Evolutionary conservation across 2,329 filamentous ascomycete genomes (phyloP).

Genomic region (Alternaria sp.): DNA sequence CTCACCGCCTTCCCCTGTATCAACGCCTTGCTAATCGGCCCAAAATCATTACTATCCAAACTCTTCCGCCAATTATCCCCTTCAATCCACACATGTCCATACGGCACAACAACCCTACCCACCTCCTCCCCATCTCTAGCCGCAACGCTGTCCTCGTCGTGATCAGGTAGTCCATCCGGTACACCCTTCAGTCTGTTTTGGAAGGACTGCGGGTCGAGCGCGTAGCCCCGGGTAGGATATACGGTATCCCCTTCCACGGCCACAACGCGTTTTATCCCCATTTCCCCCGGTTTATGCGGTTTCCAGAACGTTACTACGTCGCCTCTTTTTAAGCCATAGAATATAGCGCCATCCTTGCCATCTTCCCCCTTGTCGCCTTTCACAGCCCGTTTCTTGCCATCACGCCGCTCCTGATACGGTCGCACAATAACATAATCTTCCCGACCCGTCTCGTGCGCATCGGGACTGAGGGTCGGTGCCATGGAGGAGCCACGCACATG

Average conservation of each 20-base stretch:
- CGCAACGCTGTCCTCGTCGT: constrained; percentile 21
- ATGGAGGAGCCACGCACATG: constrained; percentile 52
- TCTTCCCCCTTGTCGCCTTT: background rate
- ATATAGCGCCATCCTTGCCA: background rate
- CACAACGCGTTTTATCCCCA: constrained; percentile 82
- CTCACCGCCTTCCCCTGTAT: constrained; percentile 77
- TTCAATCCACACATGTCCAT: constrained; percentile 92
- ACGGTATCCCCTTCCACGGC: constrained; percentile 82
- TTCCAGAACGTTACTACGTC: constrained; percentile 55
- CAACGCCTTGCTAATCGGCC: constrained; percentile 77
- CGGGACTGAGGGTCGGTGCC: constrained; percentile 55
- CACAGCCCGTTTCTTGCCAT: background rate
- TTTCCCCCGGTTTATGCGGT: constrained; percentile 71
- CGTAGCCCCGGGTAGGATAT: constrained; percentile 55
- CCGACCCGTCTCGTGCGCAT: constrained; percentile 47
- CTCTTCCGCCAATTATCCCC: constrained; percentile 80
- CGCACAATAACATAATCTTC: constrained; percentile 50
- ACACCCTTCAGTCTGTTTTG: constrained; percentile 24
- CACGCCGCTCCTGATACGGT: constrained; percentile 19
- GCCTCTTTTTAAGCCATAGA: constrained; percentile 45
- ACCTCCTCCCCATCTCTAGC: constrained; percentile 12
- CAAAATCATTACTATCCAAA: constrained; percentile 88
- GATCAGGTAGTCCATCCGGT: constrained; percentile 38
- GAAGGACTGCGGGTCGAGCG: constrained; percentile 21
- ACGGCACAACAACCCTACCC: constrained; percentile 68